A percentile compares a stretch with the other conserved stretches of the same genome.
Conservation (phyloP, 2,329 filamentous ascomycete species). For the Fusarium coffeatum region DNA sequence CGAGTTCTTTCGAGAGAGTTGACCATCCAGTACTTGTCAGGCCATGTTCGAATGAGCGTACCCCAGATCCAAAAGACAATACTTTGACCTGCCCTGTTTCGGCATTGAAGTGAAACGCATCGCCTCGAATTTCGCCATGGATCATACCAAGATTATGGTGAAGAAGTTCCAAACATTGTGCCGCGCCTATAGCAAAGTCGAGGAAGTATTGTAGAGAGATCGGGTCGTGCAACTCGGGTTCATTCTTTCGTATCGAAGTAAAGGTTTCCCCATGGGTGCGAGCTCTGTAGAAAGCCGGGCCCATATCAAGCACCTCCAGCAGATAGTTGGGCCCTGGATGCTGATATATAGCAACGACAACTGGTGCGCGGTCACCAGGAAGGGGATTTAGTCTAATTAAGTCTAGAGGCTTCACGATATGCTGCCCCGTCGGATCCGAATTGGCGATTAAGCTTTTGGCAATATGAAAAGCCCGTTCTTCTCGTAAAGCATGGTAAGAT, state of each 20-base stretch:
- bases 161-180: conserved; percentile 87
- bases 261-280: conserved; percentile 64
- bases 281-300: conserved; percentile 76
- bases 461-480: conserved; percentile 90
- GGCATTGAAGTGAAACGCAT: conserved; percentile 87
- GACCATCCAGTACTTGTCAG: conserved; percentile 89
- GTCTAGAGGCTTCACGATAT: conserved; percentile 85
- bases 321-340: conserved; percentile 80
- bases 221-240: conserved; percentile 64
- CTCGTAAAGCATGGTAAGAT: conserved; percentile 82
- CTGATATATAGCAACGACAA: conserved; percentile 85
- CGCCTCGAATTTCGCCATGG: conserved; percentile 89
- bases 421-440: conserved; percentile 77
- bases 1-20: conserved; percentile 81
- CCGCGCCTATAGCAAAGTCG: conserved; percentile 89
- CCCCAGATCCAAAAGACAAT: conserved; percentile 86
- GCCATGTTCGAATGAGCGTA: conserved; percentile 90
- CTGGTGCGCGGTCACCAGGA: conserved; percentile 74
- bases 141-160: conserved; percentile 89
- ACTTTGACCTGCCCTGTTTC: conserved; percentile 80
- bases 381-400: conserved; percentile 77
- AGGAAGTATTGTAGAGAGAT: conserved; percentile 82
- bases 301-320: conserved; percentile 77
- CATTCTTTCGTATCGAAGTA: conserved; percentile 57
- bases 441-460: conserved; percentile 77